Evolutionary conservation across 805 yeast genomes (phyloP).

Genomic region (Vanderwaltozyma polyspora): DNA sequence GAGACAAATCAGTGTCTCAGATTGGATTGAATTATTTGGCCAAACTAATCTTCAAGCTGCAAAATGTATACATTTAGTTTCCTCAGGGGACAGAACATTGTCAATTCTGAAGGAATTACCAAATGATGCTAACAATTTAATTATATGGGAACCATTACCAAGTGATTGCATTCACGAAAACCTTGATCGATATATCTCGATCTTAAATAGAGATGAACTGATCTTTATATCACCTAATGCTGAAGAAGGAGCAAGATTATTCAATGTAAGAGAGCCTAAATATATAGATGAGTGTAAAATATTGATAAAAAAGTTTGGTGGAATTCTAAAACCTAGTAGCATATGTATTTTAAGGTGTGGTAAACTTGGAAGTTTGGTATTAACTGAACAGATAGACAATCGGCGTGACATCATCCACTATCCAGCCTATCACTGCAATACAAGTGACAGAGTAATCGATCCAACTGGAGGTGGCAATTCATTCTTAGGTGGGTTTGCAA

Average conservation of each 20-base stretch:
- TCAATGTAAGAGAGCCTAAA: conserved; percentile 38
- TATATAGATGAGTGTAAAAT: neutral
- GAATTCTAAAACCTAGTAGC: too few species aligned
- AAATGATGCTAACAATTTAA: conserved; percentile 4
- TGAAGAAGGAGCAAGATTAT: conserved; percentile 63
- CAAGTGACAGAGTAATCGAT: conserved; percentile 46
- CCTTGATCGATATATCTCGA: conserved; percentile 15
- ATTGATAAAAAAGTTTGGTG: neutral
- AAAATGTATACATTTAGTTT: conserved; percentile 55
- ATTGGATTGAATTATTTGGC: conserved; percentile 25
- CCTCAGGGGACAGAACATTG: conserved; percentile 18
- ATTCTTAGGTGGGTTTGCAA: conserved; percentile 68
- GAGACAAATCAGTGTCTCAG: conserved; percentile 45
- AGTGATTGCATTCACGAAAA: conserved; percentile 51
- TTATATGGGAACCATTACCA: conserved; percentile 84
- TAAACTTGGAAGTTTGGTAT: neutral
- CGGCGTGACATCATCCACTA: conserved; percentile 30
- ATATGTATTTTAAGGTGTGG: neutral
- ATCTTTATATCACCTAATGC: conserved; percentile 64
- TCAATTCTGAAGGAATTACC: too few species aligned
- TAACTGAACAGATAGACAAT: neutral
- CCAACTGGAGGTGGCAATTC: conserved; percentile 96
- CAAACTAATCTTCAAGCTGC: conserved; percentile 28
- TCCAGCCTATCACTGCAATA: conserved; percentile 61
- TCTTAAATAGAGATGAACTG: conserved; percentile 8